These are phyloP conservation scores for Zasmidium cellare DNA, from an alignment of 2,329 filamentous ascomycete genomes.

Conservation along the genomic window DNA sequence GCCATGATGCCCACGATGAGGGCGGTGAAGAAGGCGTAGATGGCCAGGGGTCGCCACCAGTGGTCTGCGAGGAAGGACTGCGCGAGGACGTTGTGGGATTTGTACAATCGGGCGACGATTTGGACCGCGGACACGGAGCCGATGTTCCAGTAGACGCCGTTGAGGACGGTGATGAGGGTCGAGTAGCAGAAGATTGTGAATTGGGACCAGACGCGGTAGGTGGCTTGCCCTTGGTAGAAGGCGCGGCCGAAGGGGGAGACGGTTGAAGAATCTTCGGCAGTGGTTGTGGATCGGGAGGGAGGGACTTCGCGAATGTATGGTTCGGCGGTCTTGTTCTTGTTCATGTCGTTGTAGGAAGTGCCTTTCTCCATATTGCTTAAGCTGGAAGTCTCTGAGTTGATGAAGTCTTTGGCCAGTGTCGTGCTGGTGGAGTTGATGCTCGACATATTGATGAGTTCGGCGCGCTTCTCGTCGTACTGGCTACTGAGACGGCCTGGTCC, in stretches of 20 bases:
- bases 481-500: background rate
- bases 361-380: constrained; percentile 10
- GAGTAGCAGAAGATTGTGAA: constrained; percentile 54
- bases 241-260: constrained; percentile 56
- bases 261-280: constrained; percentile 5
- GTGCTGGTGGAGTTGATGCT: constrained; percentile 31
- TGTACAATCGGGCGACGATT: constrained; percentile 41
- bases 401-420: constrained; percentile 21
- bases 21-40: constrained; percentile 44
- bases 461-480: constrained; percentile 17
- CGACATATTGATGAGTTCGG: constrained; percentile 12
- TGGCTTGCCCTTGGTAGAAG: constrained; percentile 54
- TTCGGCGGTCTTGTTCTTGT: background rate
- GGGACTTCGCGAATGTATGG: background rate
- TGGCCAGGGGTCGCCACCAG: constrained; percentile 35
- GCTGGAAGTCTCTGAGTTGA: constrained; percentile 25
- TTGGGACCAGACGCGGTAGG: constrained; percentile 53
- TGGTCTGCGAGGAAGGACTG: constrained; percentile 13
- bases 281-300: constrained; percentile 3
- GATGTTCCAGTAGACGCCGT: constrained; percentile 54
- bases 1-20: constrained; percentile 47
- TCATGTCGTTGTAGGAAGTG: constrained; percentile 6
- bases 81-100: constrained; percentile 18
- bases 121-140: constrained; percentile 52
- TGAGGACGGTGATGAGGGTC: constrained; percentile 47